These are phyloP conservation scores for Aspergillus latus DNA, from an alignment of 2,329 filamentous ascomycete genomes.

Conservation along the genomic window DNA sequence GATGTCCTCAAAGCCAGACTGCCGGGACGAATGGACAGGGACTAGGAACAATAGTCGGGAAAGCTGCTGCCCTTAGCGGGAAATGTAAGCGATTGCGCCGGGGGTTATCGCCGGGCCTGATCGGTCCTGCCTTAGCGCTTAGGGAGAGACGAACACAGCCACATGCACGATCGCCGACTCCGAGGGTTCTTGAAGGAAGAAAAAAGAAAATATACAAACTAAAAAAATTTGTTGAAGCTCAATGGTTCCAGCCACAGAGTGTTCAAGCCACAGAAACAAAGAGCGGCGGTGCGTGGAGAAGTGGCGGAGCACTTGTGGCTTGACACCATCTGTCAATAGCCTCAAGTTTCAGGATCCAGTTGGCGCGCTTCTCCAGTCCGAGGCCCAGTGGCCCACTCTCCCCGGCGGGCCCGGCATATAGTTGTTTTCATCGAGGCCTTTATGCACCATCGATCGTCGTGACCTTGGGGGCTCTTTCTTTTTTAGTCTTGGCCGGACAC, in stretches of 20 bases:
- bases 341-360: conserved; percentile 14
- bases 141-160: conserved; percentile 17
- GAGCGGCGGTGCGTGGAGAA: conserved; percentile 13
- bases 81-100: too few species aligned
- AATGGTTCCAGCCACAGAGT: background rate
- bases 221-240: background rate
- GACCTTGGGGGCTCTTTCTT: conserved; percentile 6
- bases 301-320: conserved; percentile 25
- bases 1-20: conserved; percentile 10
- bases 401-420: conserved; percentile 18
- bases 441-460: conserved; percentile 12
- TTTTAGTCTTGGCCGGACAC: conserved; percentile 9
- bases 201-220: too few species aligned
- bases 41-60: conserved; percentile 5
- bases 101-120: background rate
- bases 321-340: conserved; percentile 20
- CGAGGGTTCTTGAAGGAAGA: background rate
- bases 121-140: background rate
- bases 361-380: conserved; percentile 9
- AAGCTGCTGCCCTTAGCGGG: too few species aligned
- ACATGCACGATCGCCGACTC: conserved; percentile 14
- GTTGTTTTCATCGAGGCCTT: conserved; percentile 15
- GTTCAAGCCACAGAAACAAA: conserved; percentile 11
- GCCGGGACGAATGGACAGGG: conserved; percentile 1
- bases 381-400: conserved; percentile 9